phyloP scores from a whole-genome alignment of 1,284 basidiomycete species.

The Trichosporon faecale region DNA sequence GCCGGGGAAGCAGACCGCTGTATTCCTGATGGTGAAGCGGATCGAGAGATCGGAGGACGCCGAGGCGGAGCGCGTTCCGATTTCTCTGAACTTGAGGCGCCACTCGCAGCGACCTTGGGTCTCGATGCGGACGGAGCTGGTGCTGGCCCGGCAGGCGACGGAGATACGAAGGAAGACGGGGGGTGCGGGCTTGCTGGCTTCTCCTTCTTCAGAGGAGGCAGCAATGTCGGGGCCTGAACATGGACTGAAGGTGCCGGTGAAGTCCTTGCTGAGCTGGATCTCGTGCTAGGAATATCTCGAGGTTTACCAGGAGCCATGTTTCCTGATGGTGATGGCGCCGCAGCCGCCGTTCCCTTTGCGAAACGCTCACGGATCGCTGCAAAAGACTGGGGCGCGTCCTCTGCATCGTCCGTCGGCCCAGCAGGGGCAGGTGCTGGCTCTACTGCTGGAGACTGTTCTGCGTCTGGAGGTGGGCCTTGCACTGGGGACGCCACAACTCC shows the following conservation, averaged over 20 bases:
- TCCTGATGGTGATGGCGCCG: background rate
- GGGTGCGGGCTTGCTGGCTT: background rate
- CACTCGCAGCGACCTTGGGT: slow-evolving; percentile 12
- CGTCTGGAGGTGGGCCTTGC: background rate
- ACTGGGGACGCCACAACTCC: background rate
- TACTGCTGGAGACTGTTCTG: background rate
- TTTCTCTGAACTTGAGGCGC: background rate
- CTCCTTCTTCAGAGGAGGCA: background rate
- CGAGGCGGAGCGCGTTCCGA: background rate
- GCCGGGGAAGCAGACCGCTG: background rate
- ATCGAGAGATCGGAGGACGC: slow-evolving; percentile 9
- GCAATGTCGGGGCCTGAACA: background rate
- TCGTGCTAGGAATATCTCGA: background rate
- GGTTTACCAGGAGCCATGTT: background rate
- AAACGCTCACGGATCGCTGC: background rate
- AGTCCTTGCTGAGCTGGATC: background rate
- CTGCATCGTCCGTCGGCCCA: background rate
- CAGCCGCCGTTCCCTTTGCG: background rate
- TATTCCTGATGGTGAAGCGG: background rate
- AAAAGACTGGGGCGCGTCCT: background rate
- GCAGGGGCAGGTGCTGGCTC: background rate
- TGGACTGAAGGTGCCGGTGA: background rate
- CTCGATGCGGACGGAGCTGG: slow-evolving; percentile 17
- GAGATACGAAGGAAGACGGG: background rate
- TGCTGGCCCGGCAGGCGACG: background rate